Evolutionary conservation across 441 rosid species (phyloP).

Genomic region (Erysimum pusillum): DNA sequence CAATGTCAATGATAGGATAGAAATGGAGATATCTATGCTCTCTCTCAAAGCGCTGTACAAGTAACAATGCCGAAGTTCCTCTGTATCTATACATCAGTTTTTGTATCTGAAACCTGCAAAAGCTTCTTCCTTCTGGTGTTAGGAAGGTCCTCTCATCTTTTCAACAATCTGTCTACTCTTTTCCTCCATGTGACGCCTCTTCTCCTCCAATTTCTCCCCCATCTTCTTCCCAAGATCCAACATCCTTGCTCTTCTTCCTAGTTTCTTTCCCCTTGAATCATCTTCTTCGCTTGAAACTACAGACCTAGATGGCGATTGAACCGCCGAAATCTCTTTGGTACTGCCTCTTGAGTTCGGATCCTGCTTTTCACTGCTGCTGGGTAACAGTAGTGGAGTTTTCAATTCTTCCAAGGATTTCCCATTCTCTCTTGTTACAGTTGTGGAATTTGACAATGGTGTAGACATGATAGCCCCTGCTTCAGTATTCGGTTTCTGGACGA

Average conservation of each 20-base stretch:
- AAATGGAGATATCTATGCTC: constrained; percentile 19
- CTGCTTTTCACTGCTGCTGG: constrained; percentile 47
- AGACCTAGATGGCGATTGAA: constrained; percentile 51
- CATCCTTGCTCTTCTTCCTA: constrained; percentile 86
- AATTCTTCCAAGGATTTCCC: constrained; percentile 62
- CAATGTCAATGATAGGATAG: constrained; percentile 6
- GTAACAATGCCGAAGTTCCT: constrained; percentile 27
- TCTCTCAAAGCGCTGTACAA: constrained; percentile 32
- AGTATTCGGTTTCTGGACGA: constrained; percentile 26
- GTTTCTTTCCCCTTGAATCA: constrained; percentile 65
- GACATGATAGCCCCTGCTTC: constrained; percentile 26
- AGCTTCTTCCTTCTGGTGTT: constrained; percentile 7
- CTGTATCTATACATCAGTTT: constrained; percentile 28
- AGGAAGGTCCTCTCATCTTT: constrained; percentile 78
- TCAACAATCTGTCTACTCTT: constrained; percentile 80
- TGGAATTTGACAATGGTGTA: constrained; percentile 43
- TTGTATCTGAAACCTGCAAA: constrained; percentile 25
- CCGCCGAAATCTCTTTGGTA: constrained; percentile 47
- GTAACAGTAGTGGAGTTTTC: constrained; percentile 57
- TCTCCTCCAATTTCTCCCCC: constrained; percentile 93
- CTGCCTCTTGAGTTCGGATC: constrained; percentile 43
- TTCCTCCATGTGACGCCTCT: constrained; percentile 87
- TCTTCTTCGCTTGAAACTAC: constrained; percentile 54
- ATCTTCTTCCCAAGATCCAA: constrained; percentile 83
- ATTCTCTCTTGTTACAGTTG: constrained; percentile 40